Conservation (phyloP, 768 basidiomycete species). For the Chalciporus chontae region DNA sequence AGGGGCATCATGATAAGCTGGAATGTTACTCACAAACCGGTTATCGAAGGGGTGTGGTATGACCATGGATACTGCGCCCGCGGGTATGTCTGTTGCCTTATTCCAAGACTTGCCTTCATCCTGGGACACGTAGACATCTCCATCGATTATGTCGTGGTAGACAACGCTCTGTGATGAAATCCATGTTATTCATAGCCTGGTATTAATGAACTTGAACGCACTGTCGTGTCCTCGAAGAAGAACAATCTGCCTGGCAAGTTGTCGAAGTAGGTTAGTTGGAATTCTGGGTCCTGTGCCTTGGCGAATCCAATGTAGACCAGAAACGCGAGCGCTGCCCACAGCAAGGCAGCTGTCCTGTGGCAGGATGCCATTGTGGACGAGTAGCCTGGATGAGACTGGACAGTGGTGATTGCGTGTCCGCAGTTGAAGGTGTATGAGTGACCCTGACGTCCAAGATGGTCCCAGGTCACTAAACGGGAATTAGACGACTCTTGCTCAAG, state of each 20-base stretch:
- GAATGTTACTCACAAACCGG: conserved; percentile 49
- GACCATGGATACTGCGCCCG: conserved; percentile 63
- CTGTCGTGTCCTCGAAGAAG: conserved; percentile 92
- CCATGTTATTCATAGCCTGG: neutral
- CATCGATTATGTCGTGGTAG: conserved; percentile 71
- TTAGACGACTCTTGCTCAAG: conserved; percentile 6
- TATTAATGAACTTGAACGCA: conserved; percentile 38
- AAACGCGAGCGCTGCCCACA: conserved; percentile 25
- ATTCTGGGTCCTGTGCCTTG: conserved; percentile 45
- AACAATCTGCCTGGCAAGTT: conserved; percentile 75
- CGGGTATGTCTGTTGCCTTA: conserved; percentile 45
- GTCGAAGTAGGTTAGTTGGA: conserved; percentile 51
- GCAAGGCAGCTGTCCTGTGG: conserved; percentile 24
- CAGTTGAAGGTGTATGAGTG: no score
- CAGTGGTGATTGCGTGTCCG: conserved; percentile 13
- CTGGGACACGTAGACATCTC: conserved; percentile 71
- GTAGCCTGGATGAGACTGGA: neutral
- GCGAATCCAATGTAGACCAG: conserved; percentile 19
- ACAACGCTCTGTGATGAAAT: conserved; percentile 51
- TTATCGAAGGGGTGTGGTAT: conserved; percentile 87
- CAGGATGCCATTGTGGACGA: conserved; percentile 27
- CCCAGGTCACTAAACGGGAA: conserved; percentile 1
- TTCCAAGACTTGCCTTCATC: conserved; percentile 84
- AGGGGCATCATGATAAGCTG: conserved; percentile 1
- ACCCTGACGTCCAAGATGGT: neutral